These are phyloP conservation scores for Amauroascus verrucosus DNA, from an alignment of 2,329 filamentous ascomycete species.

Conservation along the genomic window DNA sequence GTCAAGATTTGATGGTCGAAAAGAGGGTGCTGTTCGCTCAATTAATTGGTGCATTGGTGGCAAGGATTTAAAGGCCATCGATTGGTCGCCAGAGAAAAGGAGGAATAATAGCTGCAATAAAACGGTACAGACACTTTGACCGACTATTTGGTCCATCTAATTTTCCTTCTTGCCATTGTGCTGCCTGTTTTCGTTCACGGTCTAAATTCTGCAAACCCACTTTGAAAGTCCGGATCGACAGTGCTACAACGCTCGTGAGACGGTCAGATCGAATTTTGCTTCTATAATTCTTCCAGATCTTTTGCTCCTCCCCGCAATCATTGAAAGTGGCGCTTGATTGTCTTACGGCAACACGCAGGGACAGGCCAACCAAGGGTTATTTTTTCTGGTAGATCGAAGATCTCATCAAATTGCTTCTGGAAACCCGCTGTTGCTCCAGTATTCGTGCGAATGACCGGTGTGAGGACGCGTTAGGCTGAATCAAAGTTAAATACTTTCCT, in stretches of 20 bases:
- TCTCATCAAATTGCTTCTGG: constrained; percentile 6
- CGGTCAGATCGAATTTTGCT: constrained; percentile 5
- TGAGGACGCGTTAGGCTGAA: not conserved
- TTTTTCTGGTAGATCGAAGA: constrained; percentile 2
- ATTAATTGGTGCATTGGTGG: not conserved
- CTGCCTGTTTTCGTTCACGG: not conserved
- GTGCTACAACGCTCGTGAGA: constrained; percentile 11
- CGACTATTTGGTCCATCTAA: constrained; percentile 9
- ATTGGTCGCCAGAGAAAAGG: constrained; percentile 8
- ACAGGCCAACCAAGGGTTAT: not conserved
- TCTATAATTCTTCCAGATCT: constrained; percentile 9
- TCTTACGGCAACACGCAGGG: constrained; percentile 2
- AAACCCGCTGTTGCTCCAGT: not conserved
- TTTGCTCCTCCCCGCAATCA: constrained; percentile 6
- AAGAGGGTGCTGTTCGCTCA: not conserved
- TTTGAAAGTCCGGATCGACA: constrained; percentile 10
- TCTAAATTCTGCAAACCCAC: constrained; percentile 1
- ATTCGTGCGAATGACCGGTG: constrained; percentile 11
- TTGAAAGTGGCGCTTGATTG: constrained; percentile 5
- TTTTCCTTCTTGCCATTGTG: constrained; percentile 1
- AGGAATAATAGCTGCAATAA: constrained; percentile 10
- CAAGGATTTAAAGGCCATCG: constrained; percentile 3
- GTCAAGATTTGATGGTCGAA: constrained; percentile 10
- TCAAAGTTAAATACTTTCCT: not conserved
- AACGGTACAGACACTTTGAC: constrained; percentile 10